phyloP scores from a whole-genome alignment of 305 asterid species.

The Fraxinus latifolia region DNA sequence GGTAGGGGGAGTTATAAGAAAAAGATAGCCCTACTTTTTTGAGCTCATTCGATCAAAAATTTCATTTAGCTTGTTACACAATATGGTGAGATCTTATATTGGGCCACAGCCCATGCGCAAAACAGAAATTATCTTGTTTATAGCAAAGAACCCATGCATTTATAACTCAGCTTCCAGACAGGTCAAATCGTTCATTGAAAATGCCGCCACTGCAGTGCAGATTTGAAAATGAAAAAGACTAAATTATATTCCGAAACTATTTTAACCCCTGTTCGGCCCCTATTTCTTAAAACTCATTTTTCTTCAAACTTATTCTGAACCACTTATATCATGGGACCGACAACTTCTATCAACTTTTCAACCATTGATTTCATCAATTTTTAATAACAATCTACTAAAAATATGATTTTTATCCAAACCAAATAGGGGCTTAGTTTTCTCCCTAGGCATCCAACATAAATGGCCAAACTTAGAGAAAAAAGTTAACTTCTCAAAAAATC shows the following conservation, averaged over 20 bases:
- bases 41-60: constrained; percentile 1
- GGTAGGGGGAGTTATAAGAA: not conserved
- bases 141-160: not conserved
- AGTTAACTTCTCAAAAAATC: not conserved
- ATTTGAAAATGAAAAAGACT: not conserved
- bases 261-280: not conserved
- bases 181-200: not conserved
- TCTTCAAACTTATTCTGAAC: not conserved
- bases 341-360: not conserved
- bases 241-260: not conserved
- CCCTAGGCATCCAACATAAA: not conserved
- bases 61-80: not conserved
- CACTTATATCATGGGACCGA: not conserved
- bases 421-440: not conserved
- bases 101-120: not conserved
- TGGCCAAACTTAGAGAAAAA: not conserved
- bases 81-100: not conserved
- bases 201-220: not conserved
- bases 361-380: not conserved
- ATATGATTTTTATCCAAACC: not conserved
- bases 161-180: not conserved
- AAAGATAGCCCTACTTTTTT: not conserved
- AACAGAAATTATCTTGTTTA: not conserved
- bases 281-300: not conserved
- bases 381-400: not conserved